These are phyloP conservation scores for Kazachstania viticola DNA, from an alignment of 805 yeast genomes.

Conservation along the genomic window DNA sequence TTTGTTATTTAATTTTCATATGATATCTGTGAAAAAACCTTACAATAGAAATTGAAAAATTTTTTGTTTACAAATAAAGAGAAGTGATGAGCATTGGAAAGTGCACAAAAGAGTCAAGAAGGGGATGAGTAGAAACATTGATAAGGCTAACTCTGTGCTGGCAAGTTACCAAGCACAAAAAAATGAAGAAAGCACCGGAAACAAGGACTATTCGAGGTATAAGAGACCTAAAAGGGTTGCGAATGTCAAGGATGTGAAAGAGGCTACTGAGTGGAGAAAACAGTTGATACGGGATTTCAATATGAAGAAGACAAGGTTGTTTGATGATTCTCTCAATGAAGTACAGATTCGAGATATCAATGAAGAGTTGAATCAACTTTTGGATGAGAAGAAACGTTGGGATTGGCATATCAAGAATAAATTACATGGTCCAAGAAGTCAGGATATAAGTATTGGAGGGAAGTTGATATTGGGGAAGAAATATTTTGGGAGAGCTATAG, in stretches of 20 bases:
- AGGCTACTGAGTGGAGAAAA: constrained; percentile 61
- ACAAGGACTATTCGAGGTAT: constrained; percentile 41
- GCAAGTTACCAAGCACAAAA: constrained; percentile 53
- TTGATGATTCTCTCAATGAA: constrained; percentile 49
- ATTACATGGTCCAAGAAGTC: constrained; percentile 44
- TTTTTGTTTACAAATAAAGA: no score
- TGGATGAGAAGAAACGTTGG: constrained; percentile 66
- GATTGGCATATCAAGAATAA: constrained; percentile 52
- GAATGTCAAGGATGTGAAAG: constrained; percentile 41
- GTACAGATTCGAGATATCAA: constrained; percentile 59
- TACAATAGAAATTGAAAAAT: no score
- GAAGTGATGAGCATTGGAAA: no score
- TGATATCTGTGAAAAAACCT: no score
- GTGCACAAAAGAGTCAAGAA: no score
- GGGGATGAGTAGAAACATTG: constrained; percentile 63
- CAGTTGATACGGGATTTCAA: constrained; percentile 56
- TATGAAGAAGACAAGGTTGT: constrained; percentile 45
- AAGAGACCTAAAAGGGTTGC: constrained; percentile 52
- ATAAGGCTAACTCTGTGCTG: constrained; percentile 63
- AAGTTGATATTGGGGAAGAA: constrained; percentile 41
- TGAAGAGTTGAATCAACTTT: constrained; percentile 55
- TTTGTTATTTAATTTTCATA: no score
- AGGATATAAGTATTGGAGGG: constrained; percentile 9
- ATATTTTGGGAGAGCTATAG: constrained; percentile 78
- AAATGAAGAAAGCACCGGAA: constrained; percentile 43